Base-by-base conservation (phyloP, 306 rosid genomes). In the Notholithocarpus densiflorus region DNA sequence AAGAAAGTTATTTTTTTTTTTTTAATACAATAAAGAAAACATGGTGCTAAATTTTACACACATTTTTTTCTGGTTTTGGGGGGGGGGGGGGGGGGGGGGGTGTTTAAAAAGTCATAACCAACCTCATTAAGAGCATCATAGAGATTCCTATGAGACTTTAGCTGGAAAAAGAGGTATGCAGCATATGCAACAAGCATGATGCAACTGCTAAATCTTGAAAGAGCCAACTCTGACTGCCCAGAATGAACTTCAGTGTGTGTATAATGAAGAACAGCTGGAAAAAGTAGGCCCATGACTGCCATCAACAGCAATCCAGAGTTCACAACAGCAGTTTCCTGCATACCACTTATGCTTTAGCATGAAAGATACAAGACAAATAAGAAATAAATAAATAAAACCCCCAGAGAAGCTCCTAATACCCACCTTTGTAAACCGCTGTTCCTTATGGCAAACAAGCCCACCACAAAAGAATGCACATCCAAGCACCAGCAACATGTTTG, bases 401-500 rank as follows among this genome's bases (percentile, higher is more conserved):
- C 59, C 31, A 68, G 26, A 19, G 74, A 29, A 71, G 79, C 51
- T 54, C 59, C 20, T 31, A 56, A 59, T 43, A 20, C 54, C 75
- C 74, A 91, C 98, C 98, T 93, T 93, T 84, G 84, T 83, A 79
- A 93, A 93, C 60, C 80, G 85, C 82, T 93, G 97, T 61, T 90
- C 97, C 88, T 87, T 79, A 12, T 76, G 34, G 65, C 77, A 83
- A 78, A 86, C 91, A 81, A 93, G 82, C 45, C 98, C 98, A 69
- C 98, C 97, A 76, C 95, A 2, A 77, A 91, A 88, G 85, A 93
- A 90, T 32, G 98, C 95, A 81, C 91, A 93, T 71, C 98, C 98
- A 80, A 93, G 98, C 84, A 93, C 98, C 64, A 93, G 81, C 81
- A 93, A 86, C 98, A 93, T 86, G 81, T 93, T 92, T 26, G 98